Evolutionary conservation across 495 filamentous ascomycete genomes (phyloP), one percentile per base, ranked within the genome.

Genomic region (Xylaria scruposa): DNA sequence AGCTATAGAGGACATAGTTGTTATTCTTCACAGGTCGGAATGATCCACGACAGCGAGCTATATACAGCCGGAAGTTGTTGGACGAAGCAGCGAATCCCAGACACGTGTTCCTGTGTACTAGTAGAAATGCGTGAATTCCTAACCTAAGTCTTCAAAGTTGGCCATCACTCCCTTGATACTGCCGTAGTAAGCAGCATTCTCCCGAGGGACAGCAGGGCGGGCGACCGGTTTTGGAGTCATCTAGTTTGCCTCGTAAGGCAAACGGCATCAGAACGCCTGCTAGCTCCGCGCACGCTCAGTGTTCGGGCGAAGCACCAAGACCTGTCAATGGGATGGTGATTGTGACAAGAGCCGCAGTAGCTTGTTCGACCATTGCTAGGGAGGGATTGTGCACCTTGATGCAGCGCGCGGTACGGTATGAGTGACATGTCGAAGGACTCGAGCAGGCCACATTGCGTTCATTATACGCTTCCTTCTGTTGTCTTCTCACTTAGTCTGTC

Each of bases 311-410:
- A 70, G 47, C 17, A 64, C 60, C 47, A 61, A 61, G 26, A 70
- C 44, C 44, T 60, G 51, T 58, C 19, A 26, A 60, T 33, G 67
- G 7, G 46, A 36, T 47, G 13, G 33, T 56, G 53, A 68, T 40
- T 59, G 67, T 68, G 67, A 60, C 54, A 70, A 38, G 53, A 60
- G 54, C 67, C 67, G 67, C 67, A 70, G 54, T 70, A 70, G 67
- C 67, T 49, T 61, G 49, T 54, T n/a, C 47, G 44, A 68, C 53
- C 53, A 53, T 42, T 29, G 24, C 36, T 49, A 17, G 54, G 42
- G 26, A 44, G 54, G 67, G 44, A 61, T 70, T 70, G 54, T 60
- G 29, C 54, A 61, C 29, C 4, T 58, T 47, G 29, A 26, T 31
- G 42, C 44, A 36, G 42, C 40, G 24, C 44, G 24, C 44, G 12